Evolutionary conservation across 2,329 filamentous ascomycete species (phyloP).

Genomic region (Penicillium sp.): DNA sequence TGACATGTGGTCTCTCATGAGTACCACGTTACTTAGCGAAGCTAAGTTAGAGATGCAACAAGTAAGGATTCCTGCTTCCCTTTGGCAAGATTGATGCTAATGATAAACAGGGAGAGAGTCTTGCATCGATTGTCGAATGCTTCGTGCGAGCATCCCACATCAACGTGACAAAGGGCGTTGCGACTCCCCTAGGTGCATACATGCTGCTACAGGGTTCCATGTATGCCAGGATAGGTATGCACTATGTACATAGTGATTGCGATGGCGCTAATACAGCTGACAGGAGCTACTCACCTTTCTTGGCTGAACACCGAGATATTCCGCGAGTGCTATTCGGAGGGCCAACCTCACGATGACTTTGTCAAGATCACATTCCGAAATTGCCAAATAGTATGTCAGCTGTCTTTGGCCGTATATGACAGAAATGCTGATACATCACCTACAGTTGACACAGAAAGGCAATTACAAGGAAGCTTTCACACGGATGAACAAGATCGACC

Average conservation of each 20-base stretch:
- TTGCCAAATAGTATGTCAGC: slow-evolving; percentile 49
- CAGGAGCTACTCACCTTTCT: slow-evolving; percentile 47
- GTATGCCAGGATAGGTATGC: slow-evolving; percentile 64
- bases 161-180: slow-evolving; percentile 66
- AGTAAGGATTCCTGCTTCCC: slow-evolving; percentile 40
- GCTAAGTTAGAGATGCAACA: slow-evolving; percentile 68
- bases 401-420: background rate
- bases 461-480: slow-evolving; percentile 60
- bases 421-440: background rate
- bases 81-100: slow-evolving; percentile 12
- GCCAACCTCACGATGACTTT: slow-evolving; percentile 64
- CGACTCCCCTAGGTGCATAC: slow-evolving; percentile 63
- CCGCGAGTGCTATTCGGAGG: slow-evolving; percentile 59
- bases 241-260: background rate
- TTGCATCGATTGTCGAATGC: slow-evolving; percentile 60
- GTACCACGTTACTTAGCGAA: slow-evolving; percentile 74
- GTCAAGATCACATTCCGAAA: slow-evolving; percentile 65
- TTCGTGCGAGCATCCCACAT: slow-evolving; percentile 75
- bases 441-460: slow-evolving; percentile 54
- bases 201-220: slow-evolving; percentile 63
- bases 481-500: slow-evolving; percentile 52
- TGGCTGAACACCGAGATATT: slow-evolving; percentile 62
- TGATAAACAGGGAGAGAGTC: slow-evolving; percentile 45
- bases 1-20: slow-evolving; percentile 76
- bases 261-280: slow-evolving; percentile 12